Conservation (phyloP, 768 basidiomycete species). For the Lactifluus subvellereus region DNA sequence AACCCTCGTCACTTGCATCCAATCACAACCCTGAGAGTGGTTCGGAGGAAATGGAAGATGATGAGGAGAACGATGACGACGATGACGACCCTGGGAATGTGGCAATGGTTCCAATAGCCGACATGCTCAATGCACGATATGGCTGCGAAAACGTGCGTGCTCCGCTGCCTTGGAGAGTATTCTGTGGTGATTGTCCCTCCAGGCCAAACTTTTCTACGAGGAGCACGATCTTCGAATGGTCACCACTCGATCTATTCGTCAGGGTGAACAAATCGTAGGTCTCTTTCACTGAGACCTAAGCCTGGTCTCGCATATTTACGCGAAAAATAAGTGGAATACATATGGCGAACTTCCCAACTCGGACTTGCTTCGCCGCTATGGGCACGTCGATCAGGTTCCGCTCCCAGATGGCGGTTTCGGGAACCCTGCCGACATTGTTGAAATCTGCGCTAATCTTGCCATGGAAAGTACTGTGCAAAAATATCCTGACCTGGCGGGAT, state of each 20-base stretch:
- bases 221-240: conserved; percentile 69
- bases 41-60: conserved; percentile 34
- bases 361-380: conserved; percentile 90
- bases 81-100: conserved; percentile 59
- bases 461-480: conserved; percentile 37
- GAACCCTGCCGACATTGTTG: conserved; percentile 77
- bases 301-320: neutral
- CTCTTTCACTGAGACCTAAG: neutral
- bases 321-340: conserved; percentile 72
- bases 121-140: conserved; percentile 89
- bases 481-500: conserved; percentile 13
- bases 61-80: conserved; percentile 36
- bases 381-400: conserved; percentile 78
- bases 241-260: conserved; percentile 63
- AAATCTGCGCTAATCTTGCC: conserved; percentile 66
- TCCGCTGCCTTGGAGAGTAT: neutral
- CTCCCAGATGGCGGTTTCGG: conserved; percentile 46
- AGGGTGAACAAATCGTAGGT: conserved; percentile 85
- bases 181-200: conserved; percentile 4
- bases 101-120: conserved; percentile 94
- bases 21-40: conserved; percentile 31
- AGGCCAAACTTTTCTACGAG: conserved; percentile 88
- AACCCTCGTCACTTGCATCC: conserved; percentile 10
- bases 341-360: conserved; percentile 92
- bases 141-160: conserved; percentile 73